Percentiles rank a stretch among this genome's conserved stretches.
Conservation (phyloP, 257 asterid genomes). For the Solanum lignicaule region DNA sequence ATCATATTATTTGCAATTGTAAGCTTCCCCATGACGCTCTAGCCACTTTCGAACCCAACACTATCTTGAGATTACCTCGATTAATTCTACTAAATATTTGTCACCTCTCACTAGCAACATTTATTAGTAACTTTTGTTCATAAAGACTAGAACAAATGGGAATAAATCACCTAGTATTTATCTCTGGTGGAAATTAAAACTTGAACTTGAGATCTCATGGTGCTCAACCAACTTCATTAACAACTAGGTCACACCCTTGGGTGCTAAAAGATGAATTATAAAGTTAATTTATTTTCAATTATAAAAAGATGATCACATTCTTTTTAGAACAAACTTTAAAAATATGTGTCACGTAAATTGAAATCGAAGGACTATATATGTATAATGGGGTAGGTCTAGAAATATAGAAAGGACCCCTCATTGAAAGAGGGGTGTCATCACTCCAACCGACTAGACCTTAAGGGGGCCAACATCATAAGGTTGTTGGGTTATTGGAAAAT, state of each 20-base stretch:
- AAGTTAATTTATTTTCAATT: not conserved
- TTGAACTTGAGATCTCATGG: not conserved
- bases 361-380: not conserved
- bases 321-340: rapidly evolving
- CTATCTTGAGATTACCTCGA: not conserved
- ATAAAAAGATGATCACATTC: not conserved
- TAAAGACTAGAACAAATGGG: not conserved
- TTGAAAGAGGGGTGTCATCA: constrained; percentile 17
- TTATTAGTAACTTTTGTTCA: no score
- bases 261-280: not conserved
- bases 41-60: no score
- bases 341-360: not conserved
- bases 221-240: not conserved
- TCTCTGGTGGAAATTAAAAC: not conserved
- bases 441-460: constrained; percentile 22
- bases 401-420: constrained; percentile 1
- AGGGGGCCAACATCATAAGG: constrained; percentile 8
- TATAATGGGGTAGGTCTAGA: not conserved
- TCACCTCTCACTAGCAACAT: not conserved
- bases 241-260: not conserved
- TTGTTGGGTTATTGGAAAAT: constrained; percentile 16
- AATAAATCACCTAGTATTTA: not conserved
- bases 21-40: no score
- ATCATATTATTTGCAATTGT: no score
- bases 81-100: not conserved